Evolutionary conservation across 148 eudicot species (phyloP).

Genomic region (Polygonum maritimum): DNA sequence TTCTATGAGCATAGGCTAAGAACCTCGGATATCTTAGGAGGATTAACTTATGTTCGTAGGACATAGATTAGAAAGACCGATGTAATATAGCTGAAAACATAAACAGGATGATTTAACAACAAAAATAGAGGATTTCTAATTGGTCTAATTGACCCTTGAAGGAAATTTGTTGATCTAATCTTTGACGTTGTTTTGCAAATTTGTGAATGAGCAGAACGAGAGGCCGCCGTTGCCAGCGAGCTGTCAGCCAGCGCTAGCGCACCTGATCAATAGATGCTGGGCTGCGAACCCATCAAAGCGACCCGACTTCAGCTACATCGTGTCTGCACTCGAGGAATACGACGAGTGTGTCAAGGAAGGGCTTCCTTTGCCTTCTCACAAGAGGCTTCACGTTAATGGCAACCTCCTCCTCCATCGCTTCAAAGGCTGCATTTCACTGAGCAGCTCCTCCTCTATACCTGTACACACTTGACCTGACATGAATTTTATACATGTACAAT

Average conservation of each 20-base stretch:
- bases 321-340: conserved; percentile 58
- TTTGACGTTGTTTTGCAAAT: not conserved
- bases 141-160: too few relatives aligned
- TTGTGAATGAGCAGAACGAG: conserved; percentile 46
- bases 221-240: conserved; percentile 87
- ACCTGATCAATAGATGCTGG: conserved; percentile 89
- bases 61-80: too few relatives aligned
- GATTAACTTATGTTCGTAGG: too few relatives aligned
- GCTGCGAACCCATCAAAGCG: conserved; percentile 80
- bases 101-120: too few relatives aligned
- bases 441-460: conserved; percentile 44
- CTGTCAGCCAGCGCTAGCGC: conserved; percentile 88
- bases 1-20: too few relatives aligned
- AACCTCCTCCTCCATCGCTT: conserved; percentile 53
- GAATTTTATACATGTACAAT: conserved; percentile 5
- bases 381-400: conserved; percentile 34
- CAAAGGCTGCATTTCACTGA: conserved; percentile 55
- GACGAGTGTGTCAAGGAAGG: conserved; percentile 89
- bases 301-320: conserved; percentile 82
- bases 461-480: conserved; percentile 51
- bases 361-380: conserved; percentile 67
- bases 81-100: too few relatives aligned
- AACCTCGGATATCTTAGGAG: too few relatives aligned
- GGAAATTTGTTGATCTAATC: not conserved
- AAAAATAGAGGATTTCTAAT: too few relatives aligned